Evolutionary conservation across 768 basidiomycete species (phyloP).

Genomic region (Mycena haematopus): DNA sequence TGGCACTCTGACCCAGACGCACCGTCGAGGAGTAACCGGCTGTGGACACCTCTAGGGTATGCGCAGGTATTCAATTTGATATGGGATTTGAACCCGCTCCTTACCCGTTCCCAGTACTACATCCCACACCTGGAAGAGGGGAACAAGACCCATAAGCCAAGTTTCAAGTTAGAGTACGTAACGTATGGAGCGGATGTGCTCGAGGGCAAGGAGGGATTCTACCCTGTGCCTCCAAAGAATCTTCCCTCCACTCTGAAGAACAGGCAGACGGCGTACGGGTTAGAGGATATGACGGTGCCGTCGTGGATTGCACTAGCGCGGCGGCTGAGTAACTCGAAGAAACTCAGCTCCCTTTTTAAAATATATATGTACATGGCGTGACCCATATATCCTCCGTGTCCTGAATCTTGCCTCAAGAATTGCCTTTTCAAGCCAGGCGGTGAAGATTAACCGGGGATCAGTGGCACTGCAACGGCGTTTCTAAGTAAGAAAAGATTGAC

Average conservation of each 20-base stretch:
- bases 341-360: constrained; percentile 68
- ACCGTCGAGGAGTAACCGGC: constrained; percentile 73
- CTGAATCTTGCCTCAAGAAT: background rate
- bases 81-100: constrained; percentile 15
- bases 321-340: constrained; percentile 57
- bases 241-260: constrained; percentile 56
- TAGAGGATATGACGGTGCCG: constrained; percentile 80
- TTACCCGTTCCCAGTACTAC: constrained; percentile 58
- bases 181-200: constrained; percentile 57
- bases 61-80: constrained; percentile 68
- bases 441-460: background rate
- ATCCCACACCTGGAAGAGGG: constrained; percentile 61
- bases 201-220: constrained; percentile 36
- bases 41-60: constrained; percentile 81
- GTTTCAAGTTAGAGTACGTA: constrained; percentile 80
- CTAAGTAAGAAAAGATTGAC: too few relatives aligned
- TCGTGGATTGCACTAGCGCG: constrained; percentile 76
- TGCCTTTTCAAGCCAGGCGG: background rate
- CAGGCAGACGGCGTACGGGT: constrained; percentile 70
- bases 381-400: too few relatives aligned
- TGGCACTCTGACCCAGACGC: constrained; percentile 69
- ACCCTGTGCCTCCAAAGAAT: constrained; percentile 62
- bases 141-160: constrained; percentile 56
- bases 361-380: constrained; percentile 72
- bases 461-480: background rate